Base-by-base conservation (phyloP, 441 rosid genomes). In the Corymbia citriodora region DNA sequence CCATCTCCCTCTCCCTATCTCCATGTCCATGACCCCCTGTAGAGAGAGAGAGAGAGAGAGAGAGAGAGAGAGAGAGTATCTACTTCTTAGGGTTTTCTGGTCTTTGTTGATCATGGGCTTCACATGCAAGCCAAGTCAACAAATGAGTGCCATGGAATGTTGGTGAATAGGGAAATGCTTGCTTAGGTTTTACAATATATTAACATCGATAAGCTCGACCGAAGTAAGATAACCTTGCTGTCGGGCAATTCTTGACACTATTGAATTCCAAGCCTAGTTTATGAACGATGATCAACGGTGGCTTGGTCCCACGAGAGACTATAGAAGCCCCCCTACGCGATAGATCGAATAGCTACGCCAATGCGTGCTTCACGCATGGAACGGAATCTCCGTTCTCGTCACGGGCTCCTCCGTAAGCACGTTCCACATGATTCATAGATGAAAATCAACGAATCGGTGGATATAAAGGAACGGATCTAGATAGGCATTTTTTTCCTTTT, bases 91-190 rank as follows among this genome's bases (percentile, higher is more conserved):
- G 83, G 50, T 74, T 74, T 74, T 74, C 83, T 25, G 83, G 83
- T 74, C 29, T 74, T 40, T 21, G 83, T 40, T 21, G 83, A 40
- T 74, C 29, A 40, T 74, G 50, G 9, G 83, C 9, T 55, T 91
- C 93, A 92, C 93, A 93, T 94, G 93, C 72, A 90, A 88, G 79
- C 90, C 23, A 89, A 92, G 94, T 92, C 93, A 93, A 93, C 83
- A 91, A 92, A 93, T 79, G 91, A 89, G 92, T 87, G 89, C 88
- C 92, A 91, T 88, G 89, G 68, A 89, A 87, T 88, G 90, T 54
- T 83, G 40, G 74, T 17, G 23, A 55, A 23, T 48, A 33, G 49
- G 52, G 8, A 54, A 4, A n/a, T 87, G 61, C 89, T 18, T 53
- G 72, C 31, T 19, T 89, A 7, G 61, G 53, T 25, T 74, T 86